These are phyloP conservation scores for Aphanomyces stellatus DNA, from an alignment of 352 stramenopile genomes.

Conservation along the genomic window DNA sequence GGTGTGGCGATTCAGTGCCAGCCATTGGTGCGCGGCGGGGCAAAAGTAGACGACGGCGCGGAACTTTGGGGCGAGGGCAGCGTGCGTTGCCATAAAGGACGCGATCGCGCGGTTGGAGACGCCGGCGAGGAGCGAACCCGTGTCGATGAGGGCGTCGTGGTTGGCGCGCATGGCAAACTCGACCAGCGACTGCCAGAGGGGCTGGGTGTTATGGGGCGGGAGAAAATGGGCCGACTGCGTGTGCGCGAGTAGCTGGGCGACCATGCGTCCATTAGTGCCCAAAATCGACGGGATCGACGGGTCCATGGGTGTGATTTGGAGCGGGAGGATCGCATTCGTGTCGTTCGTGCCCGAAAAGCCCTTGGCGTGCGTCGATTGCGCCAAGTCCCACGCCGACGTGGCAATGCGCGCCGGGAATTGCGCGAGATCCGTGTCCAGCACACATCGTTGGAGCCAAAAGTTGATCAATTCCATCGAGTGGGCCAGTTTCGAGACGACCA, in stretches of 20 bases:
- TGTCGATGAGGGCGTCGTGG: conserved; percentile 75
- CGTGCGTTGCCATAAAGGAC: conserved; percentile 31
- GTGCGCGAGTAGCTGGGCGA: conserved; percentile 50
- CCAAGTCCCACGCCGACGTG: conserved; percentile 77
- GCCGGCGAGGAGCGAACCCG: conserved; percentile 71
- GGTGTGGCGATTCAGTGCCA: conserved; percentile 51
- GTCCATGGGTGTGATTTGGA: conserved; percentile 56
- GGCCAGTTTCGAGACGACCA: conserved; percentile 40
- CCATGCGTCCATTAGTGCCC: conserved; percentile 82
- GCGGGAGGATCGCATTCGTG: conserved; percentile 68
- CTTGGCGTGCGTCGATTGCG: conserved; percentile 46
- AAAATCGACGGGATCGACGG: conserved; percentile 39
- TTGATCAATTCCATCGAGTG: conserved; percentile 70
- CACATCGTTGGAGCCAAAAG: conserved; percentile 72
- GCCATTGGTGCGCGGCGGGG: conserved; percentile 54
- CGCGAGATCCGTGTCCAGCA: conserved; percentile 74
- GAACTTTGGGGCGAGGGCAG: conserved; percentile 12
- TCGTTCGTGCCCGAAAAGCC: conserved; percentile 89
- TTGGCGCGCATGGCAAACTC: conserved; percentile 30
- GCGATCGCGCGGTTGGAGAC: conserved; percentile 44
- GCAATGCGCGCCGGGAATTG: conserved; percentile 66
- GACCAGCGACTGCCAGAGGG: conserved; percentile 40
- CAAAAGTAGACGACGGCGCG: conserved; percentile 54
- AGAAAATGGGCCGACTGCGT: background rate
- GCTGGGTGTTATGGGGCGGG: background rate